Evolutionary conservation across 768 basidiomycete species (phyloP).

Genomic region (Tylopilus felleus): DNA sequence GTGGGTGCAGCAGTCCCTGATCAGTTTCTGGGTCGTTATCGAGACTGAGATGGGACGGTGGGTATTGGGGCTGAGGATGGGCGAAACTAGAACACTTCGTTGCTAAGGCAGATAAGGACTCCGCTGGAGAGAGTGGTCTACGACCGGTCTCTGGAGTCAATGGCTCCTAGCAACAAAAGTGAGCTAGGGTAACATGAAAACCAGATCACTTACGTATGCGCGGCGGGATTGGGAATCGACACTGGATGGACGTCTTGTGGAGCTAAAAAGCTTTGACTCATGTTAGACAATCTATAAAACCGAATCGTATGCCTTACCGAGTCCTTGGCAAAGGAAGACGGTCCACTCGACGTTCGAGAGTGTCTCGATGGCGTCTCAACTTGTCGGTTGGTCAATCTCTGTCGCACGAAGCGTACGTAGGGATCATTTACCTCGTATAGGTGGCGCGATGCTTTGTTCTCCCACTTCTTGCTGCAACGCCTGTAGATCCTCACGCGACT

Average conservation of each 20-base stretch:
- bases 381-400: constrained; percentile 13
- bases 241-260: constrained; percentile 34
- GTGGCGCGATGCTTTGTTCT: constrained; percentile 56
- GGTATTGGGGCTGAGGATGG: constrained; percentile 25
- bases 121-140: constrained; percentile 42
- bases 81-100: constrained; percentile 25
- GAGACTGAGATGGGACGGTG: constrained; percentile 30
- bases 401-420: not conserved
- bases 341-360: constrained; percentile 42
- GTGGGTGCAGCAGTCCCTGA: constrained; percentile 28
- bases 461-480: constrained; percentile 70
- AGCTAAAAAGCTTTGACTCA: constrained; percentile 20
- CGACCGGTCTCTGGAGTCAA: constrained; percentile 44
- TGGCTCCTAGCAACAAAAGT: constrained; percentile 34
- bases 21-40: constrained; percentile 38
- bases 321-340: constrained; percentile 43
- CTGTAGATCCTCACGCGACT: constrained; percentile 75
- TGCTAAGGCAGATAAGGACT: constrained; percentile 29
- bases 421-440: constrained; percentile 39
- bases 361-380: constrained; percentile 37
- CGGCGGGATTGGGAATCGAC: constrained; percentile 31
- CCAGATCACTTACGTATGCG: constrained; percentile 32
- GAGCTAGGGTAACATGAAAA: constrained; percentile 4
- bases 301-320: constrained; percentile 37
- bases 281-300: constrained; percentile 27